Evolutionary conservation across 106 monocot species (phyloP), one percentile per base, ranked within the genome.

Genomic region (Acorus calamus): DNA sequence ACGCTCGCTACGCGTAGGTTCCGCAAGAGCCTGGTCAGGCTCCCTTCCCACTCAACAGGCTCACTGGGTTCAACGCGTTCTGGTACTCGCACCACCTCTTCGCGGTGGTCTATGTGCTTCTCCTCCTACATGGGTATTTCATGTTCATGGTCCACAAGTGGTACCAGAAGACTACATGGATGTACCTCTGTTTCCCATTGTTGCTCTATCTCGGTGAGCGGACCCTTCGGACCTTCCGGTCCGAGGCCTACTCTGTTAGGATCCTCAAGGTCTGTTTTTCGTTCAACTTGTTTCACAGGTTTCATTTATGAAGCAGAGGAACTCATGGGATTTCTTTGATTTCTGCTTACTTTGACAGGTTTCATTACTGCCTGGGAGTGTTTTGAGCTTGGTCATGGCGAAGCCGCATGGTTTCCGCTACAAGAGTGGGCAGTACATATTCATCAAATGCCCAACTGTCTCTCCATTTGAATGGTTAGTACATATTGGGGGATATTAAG

Each of bases 81-180:
- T 91, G 90, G 90, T 91, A 91, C 71, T 86, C 90, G 12, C 86
- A 92, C 62, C 92, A 92, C 66, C 81, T 92, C 13, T 79, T 92
- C 14, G 84, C 71, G 12, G 55, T 87, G 52, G 87, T 84, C 48
- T 92, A 92, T 70, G 77, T 68, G 3, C 65, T 92, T 47, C 92
- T 92, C 11, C 46, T 92, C 46, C 65, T 82, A 62, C 92, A 92
- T 46, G 84, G 87, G 28, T 82, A 80, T 79, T 92, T 77, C 73
- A 56, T 92, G 62, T 84, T 70, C 70, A 81, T 92, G 12, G 86
- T 87, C 11, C 84, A 78, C 75, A 55, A 68, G 3, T 87, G 87
- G 92, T 87, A 87, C 60, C 56, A 79, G 53, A 79, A 67, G 63
- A 87, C 87, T 77, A 92, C 87, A 66, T 87, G 92, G 92, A 88